phyloP scores from a whole-genome alignment of 2,329 filamentous ascomycete species.

The Coniochaeta ligniaria region DNA sequence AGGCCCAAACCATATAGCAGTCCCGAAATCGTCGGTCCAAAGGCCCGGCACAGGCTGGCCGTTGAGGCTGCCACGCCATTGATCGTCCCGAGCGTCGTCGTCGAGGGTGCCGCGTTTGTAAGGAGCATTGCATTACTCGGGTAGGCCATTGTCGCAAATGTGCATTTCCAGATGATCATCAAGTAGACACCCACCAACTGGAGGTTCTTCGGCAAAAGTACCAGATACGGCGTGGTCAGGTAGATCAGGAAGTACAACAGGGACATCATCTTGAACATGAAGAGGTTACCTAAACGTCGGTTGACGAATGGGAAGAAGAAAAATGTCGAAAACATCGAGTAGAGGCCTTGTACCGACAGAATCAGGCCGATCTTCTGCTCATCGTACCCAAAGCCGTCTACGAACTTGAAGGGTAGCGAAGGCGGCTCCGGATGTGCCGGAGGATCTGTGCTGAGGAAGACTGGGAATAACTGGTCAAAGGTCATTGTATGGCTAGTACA shows the following conservation, averaged over 20 bases:
- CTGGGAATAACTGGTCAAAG: conserved; percentile 87
- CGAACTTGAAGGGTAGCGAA: conserved; percentile 79
- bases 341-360: conserved; percentile 79
- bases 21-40: conserved; percentile 84
- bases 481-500: conserved; percentile 81
- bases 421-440: conserved; percentile 40
- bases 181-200: conserved; percentile 70
- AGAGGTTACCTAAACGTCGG: conserved; percentile 67
- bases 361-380: conserved; percentile 83
- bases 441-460: conserved; percentile 70
- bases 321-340: conserved; percentile 82
- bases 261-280: conserved; percentile 75
- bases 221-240: conserved; percentile 79
- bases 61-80: conserved; percentile 90
- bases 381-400: conserved; percentile 75
- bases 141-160: conserved; percentile 84
- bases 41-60: conserved; percentile 79
- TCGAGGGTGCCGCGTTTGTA: conserved; percentile 79
- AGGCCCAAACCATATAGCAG: conserved; percentile 77
- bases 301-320: conserved; percentile 77
- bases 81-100: conserved; percentile 79
- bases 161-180: conserved; percentile 85
- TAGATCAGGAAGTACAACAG: conserved; percentile 84
- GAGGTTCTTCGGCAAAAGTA: conserved; percentile 66
- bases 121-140: conserved; percentile 85